phyloP scores from a whole-genome alignment of 1,139 yeast genomes.

The Martiniozyma asiatica region DNA sequence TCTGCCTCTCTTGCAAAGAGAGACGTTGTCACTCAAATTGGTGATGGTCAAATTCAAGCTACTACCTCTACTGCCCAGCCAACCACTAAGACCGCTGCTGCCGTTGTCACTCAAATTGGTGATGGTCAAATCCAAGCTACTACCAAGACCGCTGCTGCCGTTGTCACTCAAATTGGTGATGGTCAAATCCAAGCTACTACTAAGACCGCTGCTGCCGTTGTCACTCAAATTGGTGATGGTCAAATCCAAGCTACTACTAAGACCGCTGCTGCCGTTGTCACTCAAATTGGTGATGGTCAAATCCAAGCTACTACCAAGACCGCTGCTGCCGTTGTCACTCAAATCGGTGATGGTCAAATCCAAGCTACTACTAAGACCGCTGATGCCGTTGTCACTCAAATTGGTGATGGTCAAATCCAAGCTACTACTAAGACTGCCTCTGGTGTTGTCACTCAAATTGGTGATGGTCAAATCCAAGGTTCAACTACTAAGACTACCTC shows the following conservation, averaged over 20 bases:
- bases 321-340: conserved; percentile 23
- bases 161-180: conserved; percentile 32
- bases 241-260: conserved; percentile 25
- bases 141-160: conserved; percentile 22
- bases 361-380: conserved; percentile 27
- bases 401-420: conserved; percentile 22
- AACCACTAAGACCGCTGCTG: conserved; percentile 11
- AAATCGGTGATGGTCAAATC: conserved; percentile 35
- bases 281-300: conserved; percentile 37
- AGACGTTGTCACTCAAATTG: conserved; percentile 14
- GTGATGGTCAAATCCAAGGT: conserved; percentile 30
- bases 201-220: conserved; percentile 22
- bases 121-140: conserved; percentile 19
- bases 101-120: conserved; percentile 11
- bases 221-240: conserved; percentile 29
- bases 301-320: conserved; percentile 25
- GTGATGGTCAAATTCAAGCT: conserved; percentile 22
- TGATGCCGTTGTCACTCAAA: conserved; percentile 27
- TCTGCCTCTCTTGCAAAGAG: conserved; percentile 12
- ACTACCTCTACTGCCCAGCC: conserved; percentile 17
- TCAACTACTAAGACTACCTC: conserved; percentile 20
- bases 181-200: conserved; percentile 23
- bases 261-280: conserved; percentile 17
- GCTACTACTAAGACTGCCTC: conserved; percentile 16
- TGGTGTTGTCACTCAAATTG: conserved; percentile 25